Conservation (phyloP, 106 monocot species). For the Xerophyta viscosa region DNA sequence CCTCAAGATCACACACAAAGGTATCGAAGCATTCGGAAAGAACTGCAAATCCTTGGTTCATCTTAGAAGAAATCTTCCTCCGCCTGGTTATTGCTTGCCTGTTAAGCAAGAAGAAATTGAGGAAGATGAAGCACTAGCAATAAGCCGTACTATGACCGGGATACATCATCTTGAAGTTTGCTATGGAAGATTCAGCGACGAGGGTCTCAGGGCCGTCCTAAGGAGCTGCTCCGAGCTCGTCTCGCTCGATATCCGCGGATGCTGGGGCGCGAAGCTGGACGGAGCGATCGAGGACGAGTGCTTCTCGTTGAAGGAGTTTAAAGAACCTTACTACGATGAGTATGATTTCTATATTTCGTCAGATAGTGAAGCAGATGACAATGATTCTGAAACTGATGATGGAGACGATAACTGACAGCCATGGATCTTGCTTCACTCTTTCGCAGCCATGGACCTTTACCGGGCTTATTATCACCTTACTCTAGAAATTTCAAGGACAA, state of each 20-base stretch:
- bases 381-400: too few relatives aligned
- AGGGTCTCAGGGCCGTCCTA: conserved; percentile 30
- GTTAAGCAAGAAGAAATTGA: neutral
- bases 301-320: conserved; percentile 16
- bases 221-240: conserved; percentile 23
- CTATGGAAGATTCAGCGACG: conserved; percentile 39
- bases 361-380: neutral
- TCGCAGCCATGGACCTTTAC: too few relatives aligned
- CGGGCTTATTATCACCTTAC: conserved; percentile 48
- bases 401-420: too few relatives aligned
- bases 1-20: conserved; percentile 32
- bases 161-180: conserved; percentile 45
- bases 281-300: conserved; percentile 25
- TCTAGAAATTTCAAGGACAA: conserved; percentile 67
- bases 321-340: conserved; percentile 27
- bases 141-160: conserved; percentile 34
- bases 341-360: neutral
- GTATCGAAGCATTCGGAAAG: conserved; percentile 34
- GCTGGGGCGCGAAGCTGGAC: conserved; percentile 45
- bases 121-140: conserved; percentile 26
- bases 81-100: conserved; percentile 2
- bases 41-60: conserved; percentile 36
- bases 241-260: conserved; percentile 47
- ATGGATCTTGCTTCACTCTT: too few relatives aligned
- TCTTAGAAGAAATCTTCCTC: conserved; percentile 42